phyloP scores from a whole-genome alignment of 352 stramenopile species.

The Globisporangium abappressorium region DNA sequence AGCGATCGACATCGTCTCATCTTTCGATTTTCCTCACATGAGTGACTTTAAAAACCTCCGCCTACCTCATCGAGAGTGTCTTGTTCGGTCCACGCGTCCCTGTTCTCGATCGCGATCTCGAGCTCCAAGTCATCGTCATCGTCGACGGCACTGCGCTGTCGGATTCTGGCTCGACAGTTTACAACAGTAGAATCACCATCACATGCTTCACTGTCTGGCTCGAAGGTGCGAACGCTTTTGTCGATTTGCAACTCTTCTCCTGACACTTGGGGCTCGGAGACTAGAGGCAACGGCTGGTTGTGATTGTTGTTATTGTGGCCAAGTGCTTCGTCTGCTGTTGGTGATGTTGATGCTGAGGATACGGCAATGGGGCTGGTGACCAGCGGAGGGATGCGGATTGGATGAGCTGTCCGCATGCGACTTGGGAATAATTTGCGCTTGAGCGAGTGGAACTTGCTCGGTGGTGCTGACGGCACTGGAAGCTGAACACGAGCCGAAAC shows the following conservation, averaged over 20 bases:
- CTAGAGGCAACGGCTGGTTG: neutral
- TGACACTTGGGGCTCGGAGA: neutral
- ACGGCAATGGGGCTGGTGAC: slow-evolving; percentile 40
- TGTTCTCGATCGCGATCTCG: slow-evolving; percentile 30
- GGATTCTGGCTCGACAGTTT: neutral
- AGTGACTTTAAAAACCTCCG: neutral
- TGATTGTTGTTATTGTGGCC: neutral
- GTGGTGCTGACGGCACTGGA: neutral
- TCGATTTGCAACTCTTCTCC: neutral
- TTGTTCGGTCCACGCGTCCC: slow-evolving; percentile 27
- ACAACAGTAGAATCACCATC: too few species aligned
- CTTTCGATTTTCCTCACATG: too few species aligned
- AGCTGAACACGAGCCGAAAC: neutral
- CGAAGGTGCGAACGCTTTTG: slow-evolving; percentile 9
- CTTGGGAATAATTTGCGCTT: slow-evolving; percentile 61
- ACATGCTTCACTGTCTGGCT: slow-evolving; percentile 1
- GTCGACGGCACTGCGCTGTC: neutral
- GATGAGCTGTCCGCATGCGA: slow-evolving; percentile 38
- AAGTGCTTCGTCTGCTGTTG: neutral
- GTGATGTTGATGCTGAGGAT: neutral
- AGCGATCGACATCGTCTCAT: too few species aligned
- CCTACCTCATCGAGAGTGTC: slow-evolving; percentile 42
- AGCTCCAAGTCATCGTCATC: slow-evolving; percentile 41
- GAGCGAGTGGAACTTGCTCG: slow-evolving; percentile 41
- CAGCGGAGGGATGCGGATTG: slow-evolving; percentile 38